Evolutionary conservation across 441 rosid species (phyloP).

Genomic region (Pelargonium fulgidum): DNA sequence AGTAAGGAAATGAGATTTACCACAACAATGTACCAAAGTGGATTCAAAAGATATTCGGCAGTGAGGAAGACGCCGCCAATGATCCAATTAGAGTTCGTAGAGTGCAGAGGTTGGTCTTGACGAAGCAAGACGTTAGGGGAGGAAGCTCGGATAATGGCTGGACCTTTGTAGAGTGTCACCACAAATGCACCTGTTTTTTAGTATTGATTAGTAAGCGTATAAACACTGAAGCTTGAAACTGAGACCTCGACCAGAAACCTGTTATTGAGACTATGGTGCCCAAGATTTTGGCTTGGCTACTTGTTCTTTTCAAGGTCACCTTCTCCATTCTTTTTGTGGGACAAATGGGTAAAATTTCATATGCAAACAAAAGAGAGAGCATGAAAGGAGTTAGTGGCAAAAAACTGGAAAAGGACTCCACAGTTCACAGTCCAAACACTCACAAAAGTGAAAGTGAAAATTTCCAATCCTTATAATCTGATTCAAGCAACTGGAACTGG

Average conservation of each 20-base stretch:
- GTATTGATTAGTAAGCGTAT: too few relatives aligned
- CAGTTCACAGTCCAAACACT: too few relatives aligned
- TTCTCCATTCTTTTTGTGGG: constrained; percentile 51
- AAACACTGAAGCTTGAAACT: too few relatives aligned
- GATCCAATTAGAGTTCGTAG: constrained; percentile 39
- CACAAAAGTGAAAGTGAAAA: too few relatives aligned
- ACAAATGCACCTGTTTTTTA: constrained; percentile 40
- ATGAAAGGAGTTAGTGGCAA: too few relatives aligned
- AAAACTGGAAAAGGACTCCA: too few relatives aligned
- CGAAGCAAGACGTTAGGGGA: constrained; percentile 5
- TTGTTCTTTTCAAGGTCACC: constrained; percentile 38
- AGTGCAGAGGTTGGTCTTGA: constrained; percentile 9
- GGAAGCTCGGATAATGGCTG: constrained; percentile 13
- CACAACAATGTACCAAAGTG: constrained; percentile 74
- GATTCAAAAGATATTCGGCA: constrained; percentile 48
- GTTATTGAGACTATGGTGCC: constrained; percentile 26
- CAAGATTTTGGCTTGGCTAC: constrained; percentile 36
- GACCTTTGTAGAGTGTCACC: constrained; percentile 29
- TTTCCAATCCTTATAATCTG: too few relatives aligned
- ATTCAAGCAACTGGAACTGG: too few relatives aligned
- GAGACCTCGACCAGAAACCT: not conserved
- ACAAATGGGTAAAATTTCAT: not conserved
- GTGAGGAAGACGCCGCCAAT: constrained; percentile 53
- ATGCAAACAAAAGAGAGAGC: not conserved
- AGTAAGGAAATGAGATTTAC: constrained; percentile 18